A percentile compares a stretch with the other conserved stretches of the same genome.
Conservation (phyloP, 2,329 filamentous ascomycete genomes). For the Colletotrichum viniferum region DNA sequence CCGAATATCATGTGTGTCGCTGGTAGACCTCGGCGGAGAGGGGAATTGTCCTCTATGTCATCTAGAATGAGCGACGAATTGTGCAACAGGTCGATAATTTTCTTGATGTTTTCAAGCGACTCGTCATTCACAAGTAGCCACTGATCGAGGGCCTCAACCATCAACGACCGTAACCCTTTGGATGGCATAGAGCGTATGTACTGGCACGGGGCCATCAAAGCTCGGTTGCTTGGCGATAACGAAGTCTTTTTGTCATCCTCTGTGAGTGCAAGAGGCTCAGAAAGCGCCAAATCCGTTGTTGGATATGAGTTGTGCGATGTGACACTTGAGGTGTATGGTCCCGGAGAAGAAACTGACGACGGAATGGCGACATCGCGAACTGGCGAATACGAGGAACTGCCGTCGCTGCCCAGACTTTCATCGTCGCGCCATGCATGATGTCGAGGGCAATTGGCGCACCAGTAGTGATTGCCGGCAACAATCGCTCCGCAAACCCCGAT, state of each 20-base stretch:
- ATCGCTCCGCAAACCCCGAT: neutral
- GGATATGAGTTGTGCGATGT: neutral
- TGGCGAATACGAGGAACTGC: neutral
- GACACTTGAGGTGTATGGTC: neutral
- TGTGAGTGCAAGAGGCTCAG: neutral
- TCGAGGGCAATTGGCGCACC: neutral
- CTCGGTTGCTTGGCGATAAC: neutral
- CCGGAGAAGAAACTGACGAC: neutral
- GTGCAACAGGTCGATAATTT: neutral
- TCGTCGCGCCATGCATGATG: neutral
- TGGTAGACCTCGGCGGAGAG: constrained; percentile 36
- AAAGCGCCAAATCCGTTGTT: neutral
- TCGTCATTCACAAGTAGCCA: neutral
- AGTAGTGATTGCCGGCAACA: constrained; percentile 1
- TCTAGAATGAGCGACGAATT: constrained; percentile 29
- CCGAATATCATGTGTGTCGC: constrained; percentile 41
- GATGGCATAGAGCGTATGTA: constrained; percentile 15
- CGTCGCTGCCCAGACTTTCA: neutral
- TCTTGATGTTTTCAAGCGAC: neutral
- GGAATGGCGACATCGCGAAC: neutral
- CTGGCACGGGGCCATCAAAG: neutral
- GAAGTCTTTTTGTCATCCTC: neutral
- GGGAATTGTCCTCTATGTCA: constrained; percentile 41
- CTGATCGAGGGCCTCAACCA: neutral
- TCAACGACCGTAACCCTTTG: neutral